These are phyloP conservation scores for Kwoniella botswanensis DNA, from an alignment of 768 basidiomycete species.

Conservation along the genomic window DNA sequence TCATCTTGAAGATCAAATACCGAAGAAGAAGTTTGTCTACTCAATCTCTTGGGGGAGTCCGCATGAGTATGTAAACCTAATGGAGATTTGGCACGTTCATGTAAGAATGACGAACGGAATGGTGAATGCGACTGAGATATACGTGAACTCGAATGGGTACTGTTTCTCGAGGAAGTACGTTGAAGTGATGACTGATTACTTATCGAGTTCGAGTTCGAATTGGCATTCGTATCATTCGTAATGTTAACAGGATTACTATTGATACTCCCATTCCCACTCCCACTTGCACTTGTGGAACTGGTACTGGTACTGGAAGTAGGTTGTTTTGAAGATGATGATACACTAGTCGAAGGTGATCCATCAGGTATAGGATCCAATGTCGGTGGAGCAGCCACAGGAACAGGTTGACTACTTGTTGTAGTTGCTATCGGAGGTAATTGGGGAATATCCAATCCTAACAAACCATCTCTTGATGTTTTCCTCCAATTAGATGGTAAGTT, in stretches of 20 bases:
- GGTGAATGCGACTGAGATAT: constrained; percentile 19
- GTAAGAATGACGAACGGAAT: constrained; percentile 4
- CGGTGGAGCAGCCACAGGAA: constrained; percentile 24
- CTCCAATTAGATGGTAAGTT: constrained; percentile 21
- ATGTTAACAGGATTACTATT: too few species aligned
- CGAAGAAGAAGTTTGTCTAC: constrained; percentile 9
- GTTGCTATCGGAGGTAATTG: constrained; percentile 5
- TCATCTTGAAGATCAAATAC: constrained; percentile 33
- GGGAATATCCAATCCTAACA: constrained; percentile 3
- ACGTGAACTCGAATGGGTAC: constrained; percentile 3
- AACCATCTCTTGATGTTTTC: constrained; percentile 14
- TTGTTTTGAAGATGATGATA: constrained; percentile 6
- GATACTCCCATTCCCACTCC: too few species aligned
- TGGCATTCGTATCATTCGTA: too few species aligned
- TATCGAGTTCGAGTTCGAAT: neutral
- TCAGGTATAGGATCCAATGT: constrained; percentile 43
- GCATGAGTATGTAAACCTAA: constrained; percentile 9
- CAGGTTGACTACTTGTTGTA: constrained; percentile 5
- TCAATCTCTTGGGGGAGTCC: neutral
- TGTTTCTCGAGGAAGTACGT: constrained; percentile 23
- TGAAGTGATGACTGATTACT: neutral
- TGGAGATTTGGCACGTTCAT: constrained; percentile 27
- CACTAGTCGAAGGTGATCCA: constrained; percentile 27
- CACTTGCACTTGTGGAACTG: too few species aligned
- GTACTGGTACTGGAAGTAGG: constrained; percentile 2